These are phyloP conservation scores for Boletus semigastroideus DNA, from an alignment of 1,284 basidiomycete genomes.

Conservation along the genomic window DNA sequence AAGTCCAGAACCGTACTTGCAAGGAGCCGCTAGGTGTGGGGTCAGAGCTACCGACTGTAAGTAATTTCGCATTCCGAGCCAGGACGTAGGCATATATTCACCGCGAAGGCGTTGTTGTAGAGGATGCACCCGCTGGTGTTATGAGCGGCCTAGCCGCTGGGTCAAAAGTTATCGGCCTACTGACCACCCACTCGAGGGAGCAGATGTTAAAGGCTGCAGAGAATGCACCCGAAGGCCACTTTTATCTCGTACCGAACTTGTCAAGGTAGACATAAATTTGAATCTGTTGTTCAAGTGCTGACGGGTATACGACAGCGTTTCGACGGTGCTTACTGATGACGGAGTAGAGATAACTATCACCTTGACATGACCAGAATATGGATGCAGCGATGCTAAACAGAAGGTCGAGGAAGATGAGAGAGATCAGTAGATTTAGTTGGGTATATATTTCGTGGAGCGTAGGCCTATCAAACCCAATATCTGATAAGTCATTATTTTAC, in stretches of 20 bases:
- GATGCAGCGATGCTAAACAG: background rate
- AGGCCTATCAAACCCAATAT: slow-evolving; percentile 4
- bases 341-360: slow-evolving; percentile 22
- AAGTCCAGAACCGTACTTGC: slow-evolving; percentile 84
- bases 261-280: slow-evolving; percentile 45
- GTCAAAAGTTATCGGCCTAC: slow-evolving; percentile 73
- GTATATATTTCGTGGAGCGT: slow-evolving; percentile 1
- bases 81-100: slow-evolving; percentile 10
- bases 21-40: slow-evolving; percentile 64
- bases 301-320: slow-evolving; percentile 22
- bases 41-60: slow-evolving; percentile 60
- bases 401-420: background rate
- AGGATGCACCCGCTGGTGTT: slow-evolving; percentile 84
- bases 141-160: slow-evolving; percentile 75
- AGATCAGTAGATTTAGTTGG: background rate
- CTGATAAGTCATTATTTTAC: slow-evolving; percentile 15
- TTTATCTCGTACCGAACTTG: slow-evolving; percentile 63
- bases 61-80: slow-evolving; percentile 16
- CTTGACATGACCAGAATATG: slow-evolving; percentile 6
- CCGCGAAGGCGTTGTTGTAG: slow-evolving; percentile 70
- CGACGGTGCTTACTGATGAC: slow-evolving; percentile 20
- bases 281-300: background rate
- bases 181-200: slow-evolving; percentile 73
- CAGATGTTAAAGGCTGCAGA: slow-evolving; percentile 59
- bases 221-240: slow-evolving; percentile 31